These are phyloP conservation scores for Mangifera indica DNA, from an alignment of 345 rosid species.

Conservation along the genomic window DNA sequence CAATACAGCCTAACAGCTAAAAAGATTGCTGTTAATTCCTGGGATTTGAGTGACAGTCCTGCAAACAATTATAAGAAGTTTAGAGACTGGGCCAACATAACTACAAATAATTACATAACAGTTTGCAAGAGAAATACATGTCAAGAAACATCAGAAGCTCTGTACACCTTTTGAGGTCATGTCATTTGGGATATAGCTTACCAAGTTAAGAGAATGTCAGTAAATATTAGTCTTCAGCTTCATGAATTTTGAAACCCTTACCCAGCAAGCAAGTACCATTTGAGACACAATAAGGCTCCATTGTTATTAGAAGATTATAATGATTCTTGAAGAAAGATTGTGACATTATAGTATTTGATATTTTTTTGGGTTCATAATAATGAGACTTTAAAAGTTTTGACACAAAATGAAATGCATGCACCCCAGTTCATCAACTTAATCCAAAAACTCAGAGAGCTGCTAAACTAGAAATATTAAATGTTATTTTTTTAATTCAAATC, in stretches of 20 bases:
- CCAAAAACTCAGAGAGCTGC: background rate
- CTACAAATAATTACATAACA: background rate
- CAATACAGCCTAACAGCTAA: slow-evolving; percentile 90
- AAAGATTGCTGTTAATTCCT: slow-evolving; percentile 93
- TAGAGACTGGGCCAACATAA: background rate
- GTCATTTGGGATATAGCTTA: background rate
- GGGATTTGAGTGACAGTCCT: slow-evolving; percentile 94
- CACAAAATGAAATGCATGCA: background rate
- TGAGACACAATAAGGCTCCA: background rate
- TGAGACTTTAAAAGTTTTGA: no score
- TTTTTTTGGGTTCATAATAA: no score
- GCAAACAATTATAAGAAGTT: slow-evolving; percentile 29
- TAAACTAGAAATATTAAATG: background rate
- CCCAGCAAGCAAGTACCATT: background rate
- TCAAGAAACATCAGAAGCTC: background rate
- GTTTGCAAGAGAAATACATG: background rate
- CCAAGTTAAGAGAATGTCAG: background rate
- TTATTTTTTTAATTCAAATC: background rate
- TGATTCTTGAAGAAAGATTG: background rate
- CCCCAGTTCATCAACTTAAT: background rate
- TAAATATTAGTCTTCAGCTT: background rate
- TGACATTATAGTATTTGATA: background rate
- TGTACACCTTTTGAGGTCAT: background rate
- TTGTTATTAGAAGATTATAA: background rate
- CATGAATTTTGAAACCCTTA: background rate